Percentiles rank a stretch among this genome's conserved stretches.
Evolutionary conservation across 306 rosid genomes (phyloP).

Genomic region (Chamaecrista fasciculata): DNA sequence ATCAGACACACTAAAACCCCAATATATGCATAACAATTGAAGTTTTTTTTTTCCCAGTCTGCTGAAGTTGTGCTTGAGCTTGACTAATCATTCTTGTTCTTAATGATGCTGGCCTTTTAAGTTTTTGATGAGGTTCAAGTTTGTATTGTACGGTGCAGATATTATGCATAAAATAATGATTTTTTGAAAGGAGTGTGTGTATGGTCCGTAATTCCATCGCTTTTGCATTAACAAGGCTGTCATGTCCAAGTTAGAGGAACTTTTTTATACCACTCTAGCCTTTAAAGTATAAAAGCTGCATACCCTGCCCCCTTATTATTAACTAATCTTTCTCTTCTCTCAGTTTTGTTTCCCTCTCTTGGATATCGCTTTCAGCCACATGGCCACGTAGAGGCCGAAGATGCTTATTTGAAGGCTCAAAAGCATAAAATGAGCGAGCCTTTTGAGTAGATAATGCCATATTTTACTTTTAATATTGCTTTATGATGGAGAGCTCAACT

Average conservation of each 20-base stretch:
- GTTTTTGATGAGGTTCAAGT: constrained; percentile 30
- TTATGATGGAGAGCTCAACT: constrained; percentile 79
- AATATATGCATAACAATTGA: constrained; percentile 31
- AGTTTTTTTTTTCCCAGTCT: constrained; percentile 27
- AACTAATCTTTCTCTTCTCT: constrained; percentile 32
- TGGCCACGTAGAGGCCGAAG: constrained; percentile 86
- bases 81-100: constrained; percentile 32
- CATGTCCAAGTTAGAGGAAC: constrained; percentile 86
- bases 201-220: constrained; percentile 76
- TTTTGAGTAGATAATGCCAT: constrained; percentile 99
- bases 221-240: constrained; percentile 86
- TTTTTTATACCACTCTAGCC: constrained; percentile 58
- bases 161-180: constrained; percentile 52
- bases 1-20: constrained; percentile 22
- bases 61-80: constrained; percentile 20
- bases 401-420: constrained; percentile 87
- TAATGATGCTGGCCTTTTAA: constrained; percentile 38
- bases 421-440: constrained; percentile 90
- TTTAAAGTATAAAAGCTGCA: constrained; percentile 58
- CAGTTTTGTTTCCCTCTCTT: constrained; percentile 38
- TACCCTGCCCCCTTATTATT: constrained; percentile 51
- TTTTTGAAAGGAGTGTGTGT: constrained; percentile 62
- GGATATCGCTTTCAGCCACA: constrained; percentile 85
- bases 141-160: constrained; percentile 39
- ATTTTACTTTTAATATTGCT: constrained; percentile 88